Conservation (phyloP, 768 basidiomycete genomes). For the Suillus discolor region DNA sequence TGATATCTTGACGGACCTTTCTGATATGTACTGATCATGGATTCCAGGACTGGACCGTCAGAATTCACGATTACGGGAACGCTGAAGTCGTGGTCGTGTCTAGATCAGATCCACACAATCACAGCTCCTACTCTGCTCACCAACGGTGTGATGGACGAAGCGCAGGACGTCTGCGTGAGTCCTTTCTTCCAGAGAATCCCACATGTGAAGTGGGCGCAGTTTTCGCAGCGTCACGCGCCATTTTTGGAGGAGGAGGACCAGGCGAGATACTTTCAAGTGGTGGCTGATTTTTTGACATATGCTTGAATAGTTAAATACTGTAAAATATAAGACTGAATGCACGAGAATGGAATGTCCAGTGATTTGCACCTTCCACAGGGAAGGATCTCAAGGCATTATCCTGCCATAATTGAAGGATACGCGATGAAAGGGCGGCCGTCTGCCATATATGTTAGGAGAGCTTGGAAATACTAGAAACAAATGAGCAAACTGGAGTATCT, state of each 20-base stretch:
- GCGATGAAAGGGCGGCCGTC: no score
- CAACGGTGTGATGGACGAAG: constrained; percentile 36
- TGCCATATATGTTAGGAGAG: no score
- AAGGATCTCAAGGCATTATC: background rate
- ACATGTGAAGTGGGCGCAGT: constrained; percentile 31
- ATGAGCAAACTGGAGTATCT: no score
- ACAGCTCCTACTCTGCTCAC: constrained; percentile 37
- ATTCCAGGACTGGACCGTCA: constrained; percentile 16
- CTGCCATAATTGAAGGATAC: background rate
- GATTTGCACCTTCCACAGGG: background rate
- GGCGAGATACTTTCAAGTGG: constrained; percentile 37
- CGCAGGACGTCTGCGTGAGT: constrained; percentile 27
- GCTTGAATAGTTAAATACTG: background rate
- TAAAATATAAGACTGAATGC: background rate
- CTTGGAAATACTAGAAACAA: no score
- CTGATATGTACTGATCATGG: background rate
- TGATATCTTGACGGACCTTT: constrained; percentile 9
- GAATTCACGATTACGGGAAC: constrained; percentile 39
- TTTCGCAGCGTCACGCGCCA: constrained; percentile 39
- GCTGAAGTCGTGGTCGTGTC: constrained; percentile 44
- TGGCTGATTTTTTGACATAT: constrained; percentile 34
- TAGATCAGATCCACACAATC: constrained; percentile 40
- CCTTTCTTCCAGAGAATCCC: constrained; percentile 32
- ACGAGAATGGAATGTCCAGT: background rate
- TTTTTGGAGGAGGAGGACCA: constrained; percentile 44